Conservation (phyloP, 495 filamentous ascomycete genomes). For the Darksidea phi region DNA sequence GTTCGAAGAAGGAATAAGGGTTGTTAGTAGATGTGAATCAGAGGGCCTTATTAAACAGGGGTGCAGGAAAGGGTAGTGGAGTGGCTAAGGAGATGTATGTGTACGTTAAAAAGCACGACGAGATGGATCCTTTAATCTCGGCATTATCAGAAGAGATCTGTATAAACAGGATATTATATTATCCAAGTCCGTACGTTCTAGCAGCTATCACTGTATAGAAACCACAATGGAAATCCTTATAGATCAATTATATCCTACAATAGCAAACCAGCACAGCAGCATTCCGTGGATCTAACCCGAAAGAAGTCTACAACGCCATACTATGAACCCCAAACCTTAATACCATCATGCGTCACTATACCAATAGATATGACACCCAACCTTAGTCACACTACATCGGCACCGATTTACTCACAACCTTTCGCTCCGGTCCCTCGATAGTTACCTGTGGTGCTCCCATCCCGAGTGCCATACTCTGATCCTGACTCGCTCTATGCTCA, state of each 20-base stretch:
- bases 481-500: not conserved
- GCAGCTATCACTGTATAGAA: too few relatives aligned
- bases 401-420: conserved; percentile 2
- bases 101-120: not conserved
- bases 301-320: not conserved
- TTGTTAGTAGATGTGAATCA: too few relatives aligned
- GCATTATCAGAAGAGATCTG: too few relatives aligned
- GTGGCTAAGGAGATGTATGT: not conserved
- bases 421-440: conserved; percentile 26
- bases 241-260: too few relatives aligned
- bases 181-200: too few relatives aligned
- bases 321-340: not conserved
- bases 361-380: not conserved
- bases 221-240: too few relatives aligned
- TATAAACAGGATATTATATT: too few relatives aligned
- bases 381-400: not conserved
- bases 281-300: too few relatives aligned
- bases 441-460: conserved; percentile 17
- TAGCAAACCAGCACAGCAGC: too few relatives aligned
- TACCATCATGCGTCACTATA: not conserved
- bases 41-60: too few relatives aligned
- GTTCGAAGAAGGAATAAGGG: conserved; percentile 28
- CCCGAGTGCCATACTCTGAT: conserved; percentile 8
- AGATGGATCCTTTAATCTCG: too few relatives aligned
- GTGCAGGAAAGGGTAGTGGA: not conserved